Evolutionary conservation across 768 basidiomycete genomes (phyloP).

Genomic region (Suillus brevipes): DNA sequence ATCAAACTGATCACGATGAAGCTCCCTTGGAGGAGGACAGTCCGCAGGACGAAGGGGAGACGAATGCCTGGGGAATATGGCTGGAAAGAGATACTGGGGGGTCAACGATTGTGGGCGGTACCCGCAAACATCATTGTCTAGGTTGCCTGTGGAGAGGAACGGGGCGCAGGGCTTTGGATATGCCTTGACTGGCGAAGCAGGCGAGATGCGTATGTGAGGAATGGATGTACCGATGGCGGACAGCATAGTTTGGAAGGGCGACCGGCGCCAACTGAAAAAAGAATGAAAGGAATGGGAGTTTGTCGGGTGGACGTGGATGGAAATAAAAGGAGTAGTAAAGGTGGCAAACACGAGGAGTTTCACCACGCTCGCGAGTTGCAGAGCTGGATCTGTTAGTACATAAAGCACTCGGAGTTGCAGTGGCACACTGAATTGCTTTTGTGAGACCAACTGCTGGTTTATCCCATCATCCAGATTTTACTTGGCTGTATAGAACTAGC

Average conservation of each 20-base stretch:
- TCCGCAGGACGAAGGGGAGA: constrained; percentile 53
- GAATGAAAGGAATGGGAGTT: constrained; percentile 28
- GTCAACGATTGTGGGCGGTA: constrained; percentile 58
- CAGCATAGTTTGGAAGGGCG: constrained; percentile 30
- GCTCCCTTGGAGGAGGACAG: constrained; percentile 45
- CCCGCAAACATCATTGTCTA: constrained; percentile 44
- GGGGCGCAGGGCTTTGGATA: constrained; percentile 62
- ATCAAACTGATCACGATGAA: constrained; percentile 64
- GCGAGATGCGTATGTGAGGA: constrained; percentile 72
- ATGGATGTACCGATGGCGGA: constrained; percentile 31
- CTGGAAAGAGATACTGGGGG: constrained; percentile 51
- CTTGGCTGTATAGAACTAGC: background rate
- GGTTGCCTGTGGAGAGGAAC: constrained; percentile 38
- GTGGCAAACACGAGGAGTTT: constrained; percentile 24
- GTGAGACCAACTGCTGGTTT: background rate
- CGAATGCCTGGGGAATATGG: constrained; percentile 39
- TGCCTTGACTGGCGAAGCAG: constrained; percentile 57
- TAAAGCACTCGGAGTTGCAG: background rate
- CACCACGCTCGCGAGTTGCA: constrained; percentile 13
- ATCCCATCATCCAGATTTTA: background rate
- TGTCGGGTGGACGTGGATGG: constrained; percentile 35
- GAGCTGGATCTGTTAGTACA: constrained; percentile 8
- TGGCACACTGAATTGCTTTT: constrained; percentile 1
- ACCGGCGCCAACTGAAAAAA: constrained; percentile 50
- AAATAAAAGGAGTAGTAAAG: constrained; percentile 16